Conservation (phyloP, 73 alveolate species). For the Symbiodinium natans region DNA sequence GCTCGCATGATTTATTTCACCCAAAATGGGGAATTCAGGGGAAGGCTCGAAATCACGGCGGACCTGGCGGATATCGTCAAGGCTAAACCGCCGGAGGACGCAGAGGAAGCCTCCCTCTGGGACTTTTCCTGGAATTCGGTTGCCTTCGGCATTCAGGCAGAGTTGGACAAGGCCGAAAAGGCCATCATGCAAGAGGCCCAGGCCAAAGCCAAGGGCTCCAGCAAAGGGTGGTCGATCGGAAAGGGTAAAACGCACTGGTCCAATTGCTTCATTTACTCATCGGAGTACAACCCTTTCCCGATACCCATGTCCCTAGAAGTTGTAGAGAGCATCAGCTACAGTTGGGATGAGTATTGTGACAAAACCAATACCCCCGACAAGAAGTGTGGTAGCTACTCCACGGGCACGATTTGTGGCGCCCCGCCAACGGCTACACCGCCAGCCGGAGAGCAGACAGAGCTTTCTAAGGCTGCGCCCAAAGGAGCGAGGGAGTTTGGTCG, state of each 20-base stretch:
- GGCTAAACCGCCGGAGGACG: not conserved
- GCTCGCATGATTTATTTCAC: not conserved
- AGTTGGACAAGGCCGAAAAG: constrained; percentile 1
- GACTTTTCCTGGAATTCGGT: not conserved
- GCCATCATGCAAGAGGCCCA: not conserved
- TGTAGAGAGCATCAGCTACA: not conserved
- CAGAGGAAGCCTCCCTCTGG: not conserved
- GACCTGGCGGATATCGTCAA: not conserved
- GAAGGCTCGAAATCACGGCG: not conserved
- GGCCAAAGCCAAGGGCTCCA: not conserved
- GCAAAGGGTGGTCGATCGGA: not conserved
- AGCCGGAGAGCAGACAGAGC: too few relatives aligned
- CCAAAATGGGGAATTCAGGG: not conserved
- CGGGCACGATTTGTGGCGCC: too few relatives aligned
- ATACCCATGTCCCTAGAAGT: not conserved
- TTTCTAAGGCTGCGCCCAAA: too few relatives aligned
- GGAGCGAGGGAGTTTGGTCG: too few relatives aligned
- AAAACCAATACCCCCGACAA: not conserved
- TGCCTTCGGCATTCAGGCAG: constrained; percentile 5
- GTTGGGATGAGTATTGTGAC: not conserved
- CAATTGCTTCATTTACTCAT: not conserved
- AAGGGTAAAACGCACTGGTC: not conserved
- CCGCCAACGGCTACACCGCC: too few relatives aligned
- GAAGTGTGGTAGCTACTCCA: not conserved
- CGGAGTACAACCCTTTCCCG: not conserved